Conservation (phyloP, 768 basidiomycete genomes). For the Hirschioporus abietinus region DNA sequence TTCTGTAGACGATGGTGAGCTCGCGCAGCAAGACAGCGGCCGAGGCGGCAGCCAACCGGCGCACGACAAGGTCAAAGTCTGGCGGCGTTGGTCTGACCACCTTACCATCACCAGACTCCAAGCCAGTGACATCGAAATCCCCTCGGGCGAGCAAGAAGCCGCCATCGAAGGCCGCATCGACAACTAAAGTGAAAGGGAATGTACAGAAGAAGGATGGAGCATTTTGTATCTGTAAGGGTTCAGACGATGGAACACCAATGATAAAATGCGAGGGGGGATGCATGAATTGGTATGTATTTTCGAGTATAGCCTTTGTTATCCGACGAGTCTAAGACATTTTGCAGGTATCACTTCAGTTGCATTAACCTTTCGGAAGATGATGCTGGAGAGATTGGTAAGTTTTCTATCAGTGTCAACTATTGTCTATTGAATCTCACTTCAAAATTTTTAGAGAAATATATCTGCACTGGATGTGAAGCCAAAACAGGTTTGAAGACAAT, state of each 20-base stretch:
- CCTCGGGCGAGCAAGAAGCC: neutral
- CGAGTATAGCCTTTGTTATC: conserved; percentile 5
- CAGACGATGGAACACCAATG: conserved; percentile 80
- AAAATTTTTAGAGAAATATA: conserved; percentile 45
- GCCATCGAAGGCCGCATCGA: neutral
- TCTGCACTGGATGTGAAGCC: conserved; percentile 50
- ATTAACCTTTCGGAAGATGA: conserved; percentile 54
- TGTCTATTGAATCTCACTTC: conserved; percentile 7
- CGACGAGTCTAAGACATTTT: conserved; percentile 5
- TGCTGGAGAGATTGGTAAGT: conserved; percentile 78
- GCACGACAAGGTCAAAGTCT: neutral
- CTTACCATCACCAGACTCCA: neutral
- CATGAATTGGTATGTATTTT: conserved; percentile 54
- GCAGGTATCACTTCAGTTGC: conserved; percentile 84
- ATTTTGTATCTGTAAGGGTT: conserved; percentile 61
- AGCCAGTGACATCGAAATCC: neutral
- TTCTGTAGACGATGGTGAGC: neutral
- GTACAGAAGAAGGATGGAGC: conserved; percentile 20
- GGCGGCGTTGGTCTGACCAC: neutral
- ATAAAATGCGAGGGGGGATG: conserved; percentile 62
- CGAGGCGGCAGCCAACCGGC: neutral
- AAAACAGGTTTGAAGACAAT: conserved; percentile 60
- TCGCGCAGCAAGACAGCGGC: neutral
- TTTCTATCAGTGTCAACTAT: conserved; percentile 8
- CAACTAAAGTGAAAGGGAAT: conserved; percentile 11